Base-by-base conservation (phyloP, 2,329 filamentous ascomycete species). In the Cercospora sesami region DNA sequence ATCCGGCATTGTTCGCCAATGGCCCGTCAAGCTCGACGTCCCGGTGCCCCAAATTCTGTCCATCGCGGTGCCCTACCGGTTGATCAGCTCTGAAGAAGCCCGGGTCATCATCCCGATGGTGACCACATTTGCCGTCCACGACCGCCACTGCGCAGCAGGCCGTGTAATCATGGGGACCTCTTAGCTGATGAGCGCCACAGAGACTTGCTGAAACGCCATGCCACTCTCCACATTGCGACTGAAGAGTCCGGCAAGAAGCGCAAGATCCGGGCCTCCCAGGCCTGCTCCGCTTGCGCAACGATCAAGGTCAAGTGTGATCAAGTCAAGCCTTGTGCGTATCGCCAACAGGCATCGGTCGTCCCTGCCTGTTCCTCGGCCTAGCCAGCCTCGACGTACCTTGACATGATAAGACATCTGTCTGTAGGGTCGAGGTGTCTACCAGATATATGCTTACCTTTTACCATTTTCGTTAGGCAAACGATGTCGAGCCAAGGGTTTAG, bases 301-400 rank as follows among this genome's bases (percentile, higher is more conserved):
- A 70, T 72, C 65, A 72, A 72, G 59, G 70, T 72, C 28, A 72
- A 72, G 55, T 72, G 70, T 60, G 68, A 70, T 33, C 70, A 72
- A 68, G 68, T 70, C 33, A 72, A 72, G 68, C 70, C 70, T 45
- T 72, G 70, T 53, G 48, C 18, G 48, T 53, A 26, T 21, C 33
- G 14, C 33, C 33, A 16, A 39, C 33, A 39, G 5, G 33, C 33
- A 39, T 39, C 33, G 33, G 33, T 39, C 33, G 33, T 39, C 14
- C 33, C 33, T 39, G 33, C 33, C 33, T 39, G 33, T 39, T 39
- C 33, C 33, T 39, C 14, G 33, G 33, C 33, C 33, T 1, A 39
- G 5, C 33, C 33, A 16, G 5, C 14, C 33, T 39, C 33, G 33
- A 39, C 33, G 5, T 39, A 16, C 14, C 5, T 39, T 39, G 33